Evolutionary conservation across 2,329 filamentous ascomycete genomes (phyloP), one percentile per base, ranked within the genome.

Genomic region (Beauveria brongniartii): DNA sequence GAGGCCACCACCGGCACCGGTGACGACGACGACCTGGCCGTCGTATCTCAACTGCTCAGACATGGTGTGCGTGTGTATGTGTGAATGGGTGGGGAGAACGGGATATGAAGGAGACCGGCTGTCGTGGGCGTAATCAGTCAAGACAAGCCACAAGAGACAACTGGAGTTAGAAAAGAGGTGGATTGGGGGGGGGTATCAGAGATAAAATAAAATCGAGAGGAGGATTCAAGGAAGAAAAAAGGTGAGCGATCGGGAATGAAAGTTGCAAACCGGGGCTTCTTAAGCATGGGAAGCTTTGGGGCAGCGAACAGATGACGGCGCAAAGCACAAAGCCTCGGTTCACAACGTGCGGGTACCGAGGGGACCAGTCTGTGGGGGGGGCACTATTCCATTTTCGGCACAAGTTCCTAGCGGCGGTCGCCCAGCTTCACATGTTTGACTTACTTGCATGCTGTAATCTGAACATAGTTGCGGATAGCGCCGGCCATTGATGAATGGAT

Each of bases 21-120:
- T 93, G 68, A 93, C 87, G 68, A 93, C 88, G 71, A 91, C 87
- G 68, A 89, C 90, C 78, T 92, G 90, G 77, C 86, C 87, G 76
- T 95, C 91, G 75, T 86, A 95, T 72, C 91, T 84, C 71, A 96
- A 79, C 74, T 89, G 83, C 61, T 77, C 77, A 65, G 77, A 80
- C 86, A 88, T 89, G 63, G 50, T 67, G 64, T 64, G n/a, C n/a
- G 54, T 61, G 66, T 63, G 47, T 18, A 20, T 16, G 34, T 37
- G 34, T 37, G 34, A 26, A 41, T 16, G 34, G 6, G 34, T 37
- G 34, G 12, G 51, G 48, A 14, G 59, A 22, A n/a, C 24, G 59
- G 28, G 24, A 18, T 50, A 50, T 55, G 40, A n/a, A 24, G 41
- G 20, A 22, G 40, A 37, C 30, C 30, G 16, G 16, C 20, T 53